Percentiles rank a stretch among this genome's conserved stretches.
These are phyloP conservation scores for Monilinia aucupariae DNA, from an alignment of 2,329 filamentous ascomycete species.

Conservation along the genomic window DNA sequence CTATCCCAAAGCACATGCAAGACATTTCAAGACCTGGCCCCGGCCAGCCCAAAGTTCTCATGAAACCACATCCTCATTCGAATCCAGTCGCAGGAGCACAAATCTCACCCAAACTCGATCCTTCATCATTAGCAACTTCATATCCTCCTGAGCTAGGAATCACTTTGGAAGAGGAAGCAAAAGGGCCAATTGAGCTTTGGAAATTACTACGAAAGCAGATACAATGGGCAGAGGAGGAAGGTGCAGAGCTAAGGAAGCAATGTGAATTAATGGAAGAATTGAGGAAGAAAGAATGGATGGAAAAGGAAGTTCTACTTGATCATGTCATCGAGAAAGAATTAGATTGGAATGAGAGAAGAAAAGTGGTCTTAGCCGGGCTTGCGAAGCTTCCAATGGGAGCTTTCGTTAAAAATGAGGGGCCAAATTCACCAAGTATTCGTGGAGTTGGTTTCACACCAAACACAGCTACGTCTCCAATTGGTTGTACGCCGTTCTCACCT, in stretches of 20 bases:
- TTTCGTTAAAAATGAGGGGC: neutral
- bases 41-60: constrained; percentile 54
- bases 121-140: constrained; percentile 33
- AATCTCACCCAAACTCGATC: constrained; percentile 40
- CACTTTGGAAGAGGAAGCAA: constrained; percentile 56
- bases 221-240: constrained; percentile 66
- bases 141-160: constrained; percentile 51
- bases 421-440: neutral
- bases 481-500: constrained; percentile 8
- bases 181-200: constrained; percentile 61
- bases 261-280: constrained; percentile 60
- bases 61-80: constrained; percentile 54
- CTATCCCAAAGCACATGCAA: constrained; percentile 65
- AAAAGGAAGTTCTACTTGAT: constrained; percentile 74
- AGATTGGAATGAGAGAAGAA: constrained; percentile 56
- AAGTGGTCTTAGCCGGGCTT: constrained; percentile 47
- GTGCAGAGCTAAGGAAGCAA: constrained; percentile 57
- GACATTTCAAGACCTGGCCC: constrained; percentile 37
- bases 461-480: constrained; percentile 17
- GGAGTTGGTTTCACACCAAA: constrained; percentile 17
- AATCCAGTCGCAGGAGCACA: constrained; percentile 38
- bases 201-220: constrained; percentile 57
- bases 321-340: constrained; percentile 64
- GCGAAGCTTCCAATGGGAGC: constrained; percentile 32
- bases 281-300: constrained; percentile 68